These are phyloP conservation scores for Barnettozyma wickerhamii DNA, from an alignment of 805 yeast genomes.

Conservation along the genomic window DNA sequence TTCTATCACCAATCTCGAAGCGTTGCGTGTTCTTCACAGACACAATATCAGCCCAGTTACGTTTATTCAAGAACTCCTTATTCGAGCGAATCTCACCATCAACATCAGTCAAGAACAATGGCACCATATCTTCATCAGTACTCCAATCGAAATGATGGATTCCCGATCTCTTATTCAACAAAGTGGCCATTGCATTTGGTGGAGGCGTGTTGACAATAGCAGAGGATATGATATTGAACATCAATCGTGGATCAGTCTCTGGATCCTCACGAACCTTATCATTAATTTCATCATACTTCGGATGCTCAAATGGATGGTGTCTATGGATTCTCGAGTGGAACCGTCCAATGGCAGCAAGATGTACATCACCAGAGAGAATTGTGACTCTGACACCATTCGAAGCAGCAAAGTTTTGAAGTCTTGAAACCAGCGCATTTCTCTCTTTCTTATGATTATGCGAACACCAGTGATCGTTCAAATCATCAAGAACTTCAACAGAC, in stretches of 20 bases:
- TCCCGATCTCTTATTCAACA: conserved; percentile 60
- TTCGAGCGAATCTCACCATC: conserved; percentile 46
- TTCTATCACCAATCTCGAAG: conserved; percentile 27
- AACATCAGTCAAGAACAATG: conserved; percentile 58
- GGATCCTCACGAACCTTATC: conserved; percentile 43
- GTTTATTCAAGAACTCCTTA: conserved; percentile 53
- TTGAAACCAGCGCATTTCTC: conserved; percentile 63
- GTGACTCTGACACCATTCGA: conserved; percentile 67
- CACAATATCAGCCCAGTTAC: conserved; percentile 72
- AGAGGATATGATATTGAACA: conserved; percentile 81
- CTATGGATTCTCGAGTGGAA: conserved; percentile 53
- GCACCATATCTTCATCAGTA: conserved; percentile 80
- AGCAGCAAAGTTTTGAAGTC: conserved; percentile 64
- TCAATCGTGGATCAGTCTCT: conserved; percentile 66
- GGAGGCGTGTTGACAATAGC: conserved; percentile 95
- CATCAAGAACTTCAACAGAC: conserved; percentile 85
- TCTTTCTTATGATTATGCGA: conserved; percentile 81
- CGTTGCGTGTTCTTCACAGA: conserved; percentile 36
- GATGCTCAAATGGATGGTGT: conserved; percentile 34
- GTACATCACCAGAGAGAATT: conserved; percentile 90
- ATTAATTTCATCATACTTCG: conserved; percentile 34
- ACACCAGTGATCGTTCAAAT: conserved; percentile 96
- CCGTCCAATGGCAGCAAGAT: conserved; percentile 79
- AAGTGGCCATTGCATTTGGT: conserved; percentile 75
- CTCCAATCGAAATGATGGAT: conserved; percentile 60